A percentile compares a stretch with the other conserved stretches of the same genome.
Evolutionary conservation across 139 green algal genomes (phyloP).

Genomic region (Nannochloris sp.): DNA sequence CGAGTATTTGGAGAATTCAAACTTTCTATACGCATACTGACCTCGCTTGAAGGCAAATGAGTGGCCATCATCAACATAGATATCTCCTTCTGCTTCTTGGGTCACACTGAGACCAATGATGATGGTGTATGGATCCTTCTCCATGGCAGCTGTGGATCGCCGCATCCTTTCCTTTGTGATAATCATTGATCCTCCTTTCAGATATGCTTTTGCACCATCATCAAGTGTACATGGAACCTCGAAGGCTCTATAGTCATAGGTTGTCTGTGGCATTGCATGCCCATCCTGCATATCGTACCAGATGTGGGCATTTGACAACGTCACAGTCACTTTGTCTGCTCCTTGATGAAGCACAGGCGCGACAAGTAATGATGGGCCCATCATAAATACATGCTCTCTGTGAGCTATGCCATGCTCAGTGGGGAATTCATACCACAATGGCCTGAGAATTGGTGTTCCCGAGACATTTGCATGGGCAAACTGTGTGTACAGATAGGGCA

Average conservation of each 20-base stretch:
- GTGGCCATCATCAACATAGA: slow-evolving; percentile 95
- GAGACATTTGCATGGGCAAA: slow-evolving; percentile 76
- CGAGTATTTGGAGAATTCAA: neutral
- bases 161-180: slow-evolving; percentile 63
- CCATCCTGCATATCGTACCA: slow-evolving; percentile 46
- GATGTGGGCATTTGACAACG: slow-evolving; percentile 13
- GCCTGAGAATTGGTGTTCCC: slow-evolving; percentile 77
- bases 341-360: slow-evolving; percentile 56
- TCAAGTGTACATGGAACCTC: neutral
- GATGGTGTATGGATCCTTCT: slow-evolving; percentile 78
- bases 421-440: slow-evolving; percentile 93
- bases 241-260: neutral
- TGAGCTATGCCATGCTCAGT: slow-evolving; percentile 33
- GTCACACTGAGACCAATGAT: slow-evolving; percentile 71
- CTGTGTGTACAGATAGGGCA: slow-evolving; percentile 97
- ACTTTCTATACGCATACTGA: slow-evolving; percentile 16
- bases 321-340: slow-evolving; percentile 23
- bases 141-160: slow-evolving; percentile 44
- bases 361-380: slow-evolving; percentile 54
- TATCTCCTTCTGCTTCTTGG: slow-evolving; percentile 55
- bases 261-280: neutral
- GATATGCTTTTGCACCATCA: slow-evolving; percentile 28
- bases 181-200: slow-evolving; percentile 76
- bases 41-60: slow-evolving; percentile 74
- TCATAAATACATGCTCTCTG: slow-evolving; percentile 78